Base-by-base conservation (phyloP, 139 green algal genomes). In the Picochlorum sp. region DNA sequence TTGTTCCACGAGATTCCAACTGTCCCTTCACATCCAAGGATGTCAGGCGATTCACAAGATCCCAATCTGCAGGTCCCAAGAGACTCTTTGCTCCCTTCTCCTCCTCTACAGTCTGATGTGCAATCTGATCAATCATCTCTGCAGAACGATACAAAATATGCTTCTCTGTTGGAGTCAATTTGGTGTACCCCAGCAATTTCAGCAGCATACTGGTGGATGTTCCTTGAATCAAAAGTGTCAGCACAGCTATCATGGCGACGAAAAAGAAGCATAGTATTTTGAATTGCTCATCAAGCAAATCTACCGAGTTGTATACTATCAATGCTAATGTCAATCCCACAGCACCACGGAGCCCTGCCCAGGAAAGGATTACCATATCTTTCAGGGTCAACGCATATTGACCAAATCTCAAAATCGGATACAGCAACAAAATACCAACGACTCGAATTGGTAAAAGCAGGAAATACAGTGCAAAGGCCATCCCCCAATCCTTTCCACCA, bases 241-340 rank as follows among this genome's bases (percentile, higher is more conserved):
- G 34, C 44, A 52, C 41, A 4, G 72, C 67, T 37, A 78, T 67
- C 0, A 73, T 45, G 18, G 57, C 73, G 47, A 87, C 75, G 58
- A 69, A 72, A 67, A 87, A 87, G n/a, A 87, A 70, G 9, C 58
- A 44, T 20, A 81, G 66, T 8, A 57, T 55, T 4, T 63, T 51
- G 63, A 69, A 81, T 47, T 67, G 41, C n/a, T 21, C 37, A 45
- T 58, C 31, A 20, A 72, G 60, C 8, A 58, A 24, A 15, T 80
- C 79, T 24, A 60, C 23, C 0, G 45, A 21, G 51, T 86, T 73
- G 52, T 83, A 57, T 3, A 76, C 47, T 16, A 86, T 66, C 30
- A 86, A 77, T 4, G 75, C 62, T 49, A 88, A 69, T 8, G 78
- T 73, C 34, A 90, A 63, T 7, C 83, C 83, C 8, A 89, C 80